Evolutionary conservation across 2,329 filamentous ascomycete genomes (phyloP).

Genomic region (Trichoderma arundinaceum): DNA sequence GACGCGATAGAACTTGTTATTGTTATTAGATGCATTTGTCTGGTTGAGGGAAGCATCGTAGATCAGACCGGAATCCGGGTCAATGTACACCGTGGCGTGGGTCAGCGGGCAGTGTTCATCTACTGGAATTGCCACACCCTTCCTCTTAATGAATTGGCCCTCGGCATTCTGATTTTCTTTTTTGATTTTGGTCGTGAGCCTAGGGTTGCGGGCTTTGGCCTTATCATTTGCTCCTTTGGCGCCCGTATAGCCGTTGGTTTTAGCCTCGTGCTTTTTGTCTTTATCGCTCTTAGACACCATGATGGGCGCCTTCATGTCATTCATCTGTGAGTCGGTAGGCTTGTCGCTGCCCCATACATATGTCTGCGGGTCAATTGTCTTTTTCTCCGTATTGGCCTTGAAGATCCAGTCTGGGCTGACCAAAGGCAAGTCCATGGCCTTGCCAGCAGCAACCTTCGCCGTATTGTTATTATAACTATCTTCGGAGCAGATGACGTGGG

Average conservation of each 20-base stretch:
- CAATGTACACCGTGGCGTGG: conserved; percentile 65
- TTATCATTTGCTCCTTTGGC: conserved; percentile 41
- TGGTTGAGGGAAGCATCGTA: conserved; percentile 83
- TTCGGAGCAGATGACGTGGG: conserved; percentile 62
- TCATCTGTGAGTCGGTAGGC: conserved; percentile 35
- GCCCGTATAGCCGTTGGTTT: conserved; percentile 36
- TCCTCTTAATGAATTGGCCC: conserved; percentile 54
- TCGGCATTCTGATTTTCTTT: conserved; percentile 48
- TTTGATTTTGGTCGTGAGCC: conserved; percentile 44
- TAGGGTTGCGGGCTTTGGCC: conserved; percentile 36
- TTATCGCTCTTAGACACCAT: conserved; percentile 19
- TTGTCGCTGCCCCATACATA: conserved; percentile 39
- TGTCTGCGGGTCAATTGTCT: conserved; percentile 37
- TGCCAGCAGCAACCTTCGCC: conserved; percentile 58
- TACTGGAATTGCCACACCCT: conserved; percentile 54
- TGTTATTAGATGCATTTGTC: conserved; percentile 72
- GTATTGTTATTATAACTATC: conserved; percentile 57
- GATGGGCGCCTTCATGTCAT: conserved; percentile 37
- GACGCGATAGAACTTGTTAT: conserved; percentile 83
- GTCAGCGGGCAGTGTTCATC: conserved; percentile 54
- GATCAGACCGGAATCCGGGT: conserved; percentile 64
- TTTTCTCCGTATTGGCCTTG: conserved; percentile 52
- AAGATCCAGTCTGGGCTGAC: conserved; percentile 67
- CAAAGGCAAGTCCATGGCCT: conserved; percentile 56
- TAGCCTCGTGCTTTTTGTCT: conserved; percentile 9